Conservation (phyloP, 2,329 filamentous ascomycete species). For the Paraphaeosphaeria minitans region DNA sequence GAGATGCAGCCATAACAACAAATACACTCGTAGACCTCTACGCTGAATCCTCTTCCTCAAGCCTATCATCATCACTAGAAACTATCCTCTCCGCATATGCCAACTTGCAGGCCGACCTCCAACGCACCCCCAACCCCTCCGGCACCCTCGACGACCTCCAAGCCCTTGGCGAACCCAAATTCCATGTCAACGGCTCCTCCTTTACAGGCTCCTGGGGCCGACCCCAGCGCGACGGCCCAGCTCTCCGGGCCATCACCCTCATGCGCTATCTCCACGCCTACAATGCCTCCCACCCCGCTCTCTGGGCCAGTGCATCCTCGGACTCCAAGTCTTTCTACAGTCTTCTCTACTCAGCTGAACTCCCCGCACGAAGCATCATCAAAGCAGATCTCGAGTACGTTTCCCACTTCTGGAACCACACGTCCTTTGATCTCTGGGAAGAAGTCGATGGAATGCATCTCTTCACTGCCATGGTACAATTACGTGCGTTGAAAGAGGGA, state of each 20-base stretch:
- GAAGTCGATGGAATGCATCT: conserved; percentile 52
- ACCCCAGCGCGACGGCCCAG: conserved; percentile 53
- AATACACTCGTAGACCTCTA: conserved; percentile 49
- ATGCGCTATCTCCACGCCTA: conserved; percentile 50
- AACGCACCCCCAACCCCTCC: conserved; percentile 48
- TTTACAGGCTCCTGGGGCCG: conserved; percentile 49
- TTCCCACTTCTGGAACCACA: conserved; percentile 49
- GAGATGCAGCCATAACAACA: conserved; percentile 52
- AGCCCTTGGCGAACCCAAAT: conserved; percentile 52
- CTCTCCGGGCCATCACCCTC: conserved; percentile 50
- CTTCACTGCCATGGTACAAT: conserved; percentile 48
- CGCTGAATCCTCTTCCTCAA: conserved; percentile 20
- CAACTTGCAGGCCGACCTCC: conserved; percentile 42
- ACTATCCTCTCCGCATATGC: conserved; percentile 41
- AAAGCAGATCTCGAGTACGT: conserved; percentile 55
- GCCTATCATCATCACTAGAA: conserved; percentile 9
- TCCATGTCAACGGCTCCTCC: conserved; percentile 46
- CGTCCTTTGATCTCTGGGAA: conserved; percentile 54
- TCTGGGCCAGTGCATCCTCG: conserved; percentile 36
- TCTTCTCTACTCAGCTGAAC: conserved; percentile 43
- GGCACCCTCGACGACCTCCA: conserved; percentile 43
- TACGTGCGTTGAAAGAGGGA: conserved; percentile 44
- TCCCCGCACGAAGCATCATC: conserved; percentile 48
- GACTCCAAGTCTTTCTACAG: conserved; percentile 36
- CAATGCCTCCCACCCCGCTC: conserved; percentile 46